Base-by-base conservation (phyloP, 805 yeast species). In the Teunomyces panamensis region DNA sequence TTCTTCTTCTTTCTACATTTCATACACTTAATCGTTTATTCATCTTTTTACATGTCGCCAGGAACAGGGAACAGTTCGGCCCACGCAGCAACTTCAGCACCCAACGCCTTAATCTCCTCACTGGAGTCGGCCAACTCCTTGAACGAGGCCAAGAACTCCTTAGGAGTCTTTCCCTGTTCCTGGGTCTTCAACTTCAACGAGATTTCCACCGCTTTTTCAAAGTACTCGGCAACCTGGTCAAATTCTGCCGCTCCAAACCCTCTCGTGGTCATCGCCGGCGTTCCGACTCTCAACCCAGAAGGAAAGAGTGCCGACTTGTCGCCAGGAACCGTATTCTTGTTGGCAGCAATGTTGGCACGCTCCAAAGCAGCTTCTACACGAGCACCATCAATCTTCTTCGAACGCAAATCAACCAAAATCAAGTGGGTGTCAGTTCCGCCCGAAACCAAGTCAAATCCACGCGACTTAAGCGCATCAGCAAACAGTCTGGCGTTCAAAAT, bases 181-280 rank as follows among this genome's bases (percentile, higher is more conserved):
- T 77, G 69, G 17, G 77, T 57, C 68, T 85, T 85, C 63, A 87
- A 74, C 28, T 72, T 75, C 47, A 77, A 67, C 20, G 96, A 80
- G 57, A 88, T 75, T 45, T 68, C 62, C 49, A 90, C 92, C 39
- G 95, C 89, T 60, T 70, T 74, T 76, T 85, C 90, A 69, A 89
- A 87, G 79, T 83, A 91, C 55, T 77, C 74, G 46, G 84, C 96
- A 60, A 92, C 87, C 63, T 79, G 81, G 59, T 71, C 79, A 70
- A 92, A 94, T 66, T 94, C 97, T 50, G 75, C 84, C 68, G 87
- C 90, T 50, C 90, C 87, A 60, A 90, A 81, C 57, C 99, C 99
- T 77, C 99, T 89, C 50, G 97, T 89, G 55, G 97, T 83, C 98
- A 92, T 92, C 49, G 97, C 97, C 56, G 99, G 99, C 44, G 99